phyloP scores from a whole-genome alignment of 345 rosid species.

The Angophora floribunda region DNA sequence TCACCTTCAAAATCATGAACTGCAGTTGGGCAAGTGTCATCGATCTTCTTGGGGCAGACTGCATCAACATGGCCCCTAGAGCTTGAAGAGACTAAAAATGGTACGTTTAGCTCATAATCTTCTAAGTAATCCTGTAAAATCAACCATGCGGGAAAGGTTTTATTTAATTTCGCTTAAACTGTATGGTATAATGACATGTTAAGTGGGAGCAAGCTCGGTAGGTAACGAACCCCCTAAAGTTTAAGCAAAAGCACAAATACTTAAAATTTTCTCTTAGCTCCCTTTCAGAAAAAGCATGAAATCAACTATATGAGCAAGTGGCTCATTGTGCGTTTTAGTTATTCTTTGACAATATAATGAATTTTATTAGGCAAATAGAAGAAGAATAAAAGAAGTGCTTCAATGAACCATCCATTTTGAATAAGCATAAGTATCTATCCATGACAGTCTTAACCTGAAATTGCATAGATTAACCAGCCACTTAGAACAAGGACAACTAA shows the following conservation, averaged over 20 bases:
- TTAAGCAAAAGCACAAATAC: neutral
- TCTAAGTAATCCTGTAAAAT: slow-evolving; percentile 77
- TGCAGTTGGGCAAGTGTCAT: slow-evolving; percentile 74
- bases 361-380: neutral
- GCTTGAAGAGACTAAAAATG: slow-evolving; percentile 73
- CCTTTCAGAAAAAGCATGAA: neutral
- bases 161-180: neutral
- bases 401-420: neutral
- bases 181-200: neutral
- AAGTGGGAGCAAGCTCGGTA: neutral
- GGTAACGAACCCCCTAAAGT: neutral
- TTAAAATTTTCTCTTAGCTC: neutral
- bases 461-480: neutral
- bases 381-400: neutral
- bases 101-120: slow-evolving; percentile 73
- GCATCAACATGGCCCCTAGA: slow-evolving; percentile 77
- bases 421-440: neutral
- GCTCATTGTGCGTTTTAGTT: neutral
- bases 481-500: neutral
- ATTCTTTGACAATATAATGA: neutral
- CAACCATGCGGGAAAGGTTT: neutral
- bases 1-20: slow-evolving; percentile 94
- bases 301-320: neutral
- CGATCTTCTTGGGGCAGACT: slow-evolving; percentile 79
- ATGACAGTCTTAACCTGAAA: neutral